Conservation (phyloP, 331 rosid species). For the Cydonia oblonga region DNA sequence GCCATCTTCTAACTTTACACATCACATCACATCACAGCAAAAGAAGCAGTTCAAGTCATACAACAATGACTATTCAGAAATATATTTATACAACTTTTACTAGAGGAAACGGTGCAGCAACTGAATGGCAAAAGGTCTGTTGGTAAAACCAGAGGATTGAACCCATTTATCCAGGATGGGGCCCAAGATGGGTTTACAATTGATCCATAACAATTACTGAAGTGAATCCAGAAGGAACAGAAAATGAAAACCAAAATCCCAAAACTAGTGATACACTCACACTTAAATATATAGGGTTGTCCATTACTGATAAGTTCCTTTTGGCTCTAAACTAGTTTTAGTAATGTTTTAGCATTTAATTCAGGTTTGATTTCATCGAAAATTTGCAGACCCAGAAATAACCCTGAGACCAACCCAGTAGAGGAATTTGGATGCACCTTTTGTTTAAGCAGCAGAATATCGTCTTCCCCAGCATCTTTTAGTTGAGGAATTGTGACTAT, state of each 20-base stretch:
- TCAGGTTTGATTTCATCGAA: background rate
- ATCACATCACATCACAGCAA: slow-evolving; percentile 26
- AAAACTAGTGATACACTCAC: background rate
- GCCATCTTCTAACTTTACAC: slow-evolving; percentile 85
- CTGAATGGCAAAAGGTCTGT: background rate
- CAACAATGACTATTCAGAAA: background rate
- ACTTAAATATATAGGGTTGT: background rate
- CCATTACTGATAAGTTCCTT: background rate
- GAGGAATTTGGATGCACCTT: slow-evolving; percentile 44
- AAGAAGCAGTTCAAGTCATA: slow-evolving; percentile 24
- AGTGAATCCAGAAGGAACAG: background rate
- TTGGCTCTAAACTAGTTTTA: background rate
- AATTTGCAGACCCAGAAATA: background rate
- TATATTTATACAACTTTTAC: background rate
- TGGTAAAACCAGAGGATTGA: background rate
- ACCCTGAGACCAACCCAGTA: slow-evolving; percentile 6
- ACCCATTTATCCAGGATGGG: background rate
- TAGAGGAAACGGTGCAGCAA: background rate
- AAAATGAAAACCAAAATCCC: background rate
- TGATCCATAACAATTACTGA: background rate
- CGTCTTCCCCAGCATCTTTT: slow-evolving; percentile 55
- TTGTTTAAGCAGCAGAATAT: slow-evolving; percentile 74
- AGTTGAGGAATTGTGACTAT: slow-evolving; percentile 61
- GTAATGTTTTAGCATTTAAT: background rate
- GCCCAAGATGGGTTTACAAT: background rate